phyloP scores from a whole-genome alignment of 805 yeast species.

The Spathaspora sp. region DNA sequence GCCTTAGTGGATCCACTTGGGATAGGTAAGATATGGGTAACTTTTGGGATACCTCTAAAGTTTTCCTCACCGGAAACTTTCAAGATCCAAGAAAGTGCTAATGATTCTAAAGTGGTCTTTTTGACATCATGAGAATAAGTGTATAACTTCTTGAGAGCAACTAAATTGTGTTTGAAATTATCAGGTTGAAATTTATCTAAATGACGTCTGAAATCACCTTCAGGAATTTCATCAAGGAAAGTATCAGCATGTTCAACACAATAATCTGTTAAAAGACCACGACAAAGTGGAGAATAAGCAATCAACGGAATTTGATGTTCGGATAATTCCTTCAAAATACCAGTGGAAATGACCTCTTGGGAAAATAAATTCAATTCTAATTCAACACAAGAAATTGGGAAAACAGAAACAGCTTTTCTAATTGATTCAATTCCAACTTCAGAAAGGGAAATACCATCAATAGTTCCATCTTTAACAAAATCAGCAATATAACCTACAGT shows the following conservation, averaged over 20 bases:
- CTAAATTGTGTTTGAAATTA: conserved; percentile 50
- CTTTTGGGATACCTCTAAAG: conserved; percentile 36
- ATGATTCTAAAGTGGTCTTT: conserved; percentile 55
- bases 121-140: conserved; percentile 45
- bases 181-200: conserved; percentile 61
- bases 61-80: conserved; percentile 65
- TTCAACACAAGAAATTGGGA: conserved; percentile 68
- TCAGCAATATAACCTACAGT: conserved; percentile 54
- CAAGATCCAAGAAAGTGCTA: conserved; percentile 41
- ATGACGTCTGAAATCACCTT: conserved; percentile 49
- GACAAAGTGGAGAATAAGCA: conserved; percentile 81
- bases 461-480: conserved; percentile 57
- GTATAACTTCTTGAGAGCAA: conserved; percentile 46
- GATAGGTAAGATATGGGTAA: conserved; percentile 66
- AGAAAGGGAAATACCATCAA: conserved; percentile 70
- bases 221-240: conserved; percentile 43
- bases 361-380: conserved; percentile 72
- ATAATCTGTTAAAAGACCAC: conserved; percentile 72
- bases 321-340: conserved; percentile 56
- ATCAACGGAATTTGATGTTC: conserved; percentile 61
- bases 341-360: conserved; percentile 59
- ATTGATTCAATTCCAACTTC: conserved; percentile 68
- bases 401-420: conserved; percentile 50
- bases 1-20: conserved; percentile 67
- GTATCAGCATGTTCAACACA: conserved; percentile 35